These are phyloP conservation scores for Penicillium coffeae DNA, from an alignment of 495 filamentous ascomycete genomes.

Conservation along the genomic window DNA sequence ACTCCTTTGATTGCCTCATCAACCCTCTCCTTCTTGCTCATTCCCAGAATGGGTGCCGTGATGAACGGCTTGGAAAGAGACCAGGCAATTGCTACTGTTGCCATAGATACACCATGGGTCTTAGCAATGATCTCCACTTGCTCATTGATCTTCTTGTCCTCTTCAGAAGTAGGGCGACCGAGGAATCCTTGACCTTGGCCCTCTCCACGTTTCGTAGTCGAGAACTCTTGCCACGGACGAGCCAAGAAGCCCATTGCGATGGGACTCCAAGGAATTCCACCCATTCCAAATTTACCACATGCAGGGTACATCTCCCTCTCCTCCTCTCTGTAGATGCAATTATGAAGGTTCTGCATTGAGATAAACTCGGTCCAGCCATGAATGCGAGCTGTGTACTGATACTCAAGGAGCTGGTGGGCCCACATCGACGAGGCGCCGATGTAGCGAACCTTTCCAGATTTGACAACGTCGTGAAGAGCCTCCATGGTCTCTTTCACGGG, in stretches of 20 bases:
- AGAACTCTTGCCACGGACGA: slow-evolving; percentile 22
- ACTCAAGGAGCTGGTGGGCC: slow-evolving; percentile 59
- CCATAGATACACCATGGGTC: slow-evolving; percentile 54
- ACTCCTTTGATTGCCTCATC: slow-evolving; percentile 53
- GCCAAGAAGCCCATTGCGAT: slow-evolving; percentile 45
- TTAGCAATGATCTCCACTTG: slow-evolving; percentile 59
- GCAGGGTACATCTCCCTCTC: slow-evolving; percentile 72
- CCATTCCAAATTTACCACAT: slow-evolving; percentile 64
- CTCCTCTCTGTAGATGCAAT: slow-evolving; percentile 70
- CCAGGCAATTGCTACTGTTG: slow-evolving; percentile 63
- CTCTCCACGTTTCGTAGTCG: slow-evolving; percentile 16
- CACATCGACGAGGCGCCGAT: slow-evolving; percentile 68
- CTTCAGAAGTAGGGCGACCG: not conserved
- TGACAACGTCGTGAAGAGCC: slow-evolving; percentile 64
- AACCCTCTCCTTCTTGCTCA: slow-evolving; percentile 54
- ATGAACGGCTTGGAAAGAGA: slow-evolving; percentile 47
- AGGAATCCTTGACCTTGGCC: not conserved
- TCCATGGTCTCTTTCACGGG: slow-evolving; percentile 71
- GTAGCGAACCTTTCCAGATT: slow-evolving; percentile 62
- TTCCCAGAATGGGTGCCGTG: slow-evolving; percentile 59
- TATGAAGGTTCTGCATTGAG: slow-evolving; percentile 73
- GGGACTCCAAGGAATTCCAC: slow-evolving; percentile 53
- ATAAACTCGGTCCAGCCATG: slow-evolving; percentile 72
- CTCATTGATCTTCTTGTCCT: slow-evolving; percentile 42
- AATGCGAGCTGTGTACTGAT: slow-evolving; percentile 61